phyloP scores from a whole-genome alignment of 306 rosid species.

The Quillaja saponaria region DNA sequence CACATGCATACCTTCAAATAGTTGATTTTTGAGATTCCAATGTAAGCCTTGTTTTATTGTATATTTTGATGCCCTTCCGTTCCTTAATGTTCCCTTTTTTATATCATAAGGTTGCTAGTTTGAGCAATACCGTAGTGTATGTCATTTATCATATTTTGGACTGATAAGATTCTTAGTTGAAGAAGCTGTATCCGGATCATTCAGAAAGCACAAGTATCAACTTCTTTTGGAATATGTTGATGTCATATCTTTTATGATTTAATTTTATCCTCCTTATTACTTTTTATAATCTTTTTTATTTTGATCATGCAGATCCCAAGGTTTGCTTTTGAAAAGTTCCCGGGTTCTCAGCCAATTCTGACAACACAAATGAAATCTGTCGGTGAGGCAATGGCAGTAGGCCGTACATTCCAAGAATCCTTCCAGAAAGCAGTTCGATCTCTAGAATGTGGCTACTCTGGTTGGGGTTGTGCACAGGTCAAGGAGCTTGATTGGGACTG shows the following conservation, averaged over 20 bases:
- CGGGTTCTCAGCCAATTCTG: slow-evolving; percentile 93
- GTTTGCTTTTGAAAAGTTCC: slow-evolving; percentile 95
- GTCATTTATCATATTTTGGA: no score
- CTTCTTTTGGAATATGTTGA: no score
- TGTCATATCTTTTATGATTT: background rate
- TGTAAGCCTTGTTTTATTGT: no score
- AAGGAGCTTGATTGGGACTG: slow-evolving; percentile 84
- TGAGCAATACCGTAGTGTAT: no score
- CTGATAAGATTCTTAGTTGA: no score
- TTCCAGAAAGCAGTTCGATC: slow-evolving; percentile 95
- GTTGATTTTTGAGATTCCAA: no score
- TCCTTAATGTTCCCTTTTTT: no score
- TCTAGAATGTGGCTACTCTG: slow-evolving; percentile 75
- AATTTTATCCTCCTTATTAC: background rate
- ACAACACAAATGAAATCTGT: slow-evolving; percentile 99
- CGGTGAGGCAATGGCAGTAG: slow-evolving; percentile 94
- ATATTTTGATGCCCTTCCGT: no score
- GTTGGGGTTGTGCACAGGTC: slow-evolving; percentile 83
- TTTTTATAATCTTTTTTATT: background rate
- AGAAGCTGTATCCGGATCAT: no score
- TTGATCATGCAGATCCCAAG: slow-evolving; percentile 83
- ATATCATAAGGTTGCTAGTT: no score
- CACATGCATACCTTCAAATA: no score
- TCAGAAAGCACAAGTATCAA: no score
- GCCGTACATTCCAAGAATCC: slow-evolving; percentile 94